A percentile compares a stretch with the other conserved stretches of the same genome.
phyloP scores from a whole-genome alignment of 2,329 filamentous ascomycete species.

The Ploettnerulaceae sp. region DNA sequence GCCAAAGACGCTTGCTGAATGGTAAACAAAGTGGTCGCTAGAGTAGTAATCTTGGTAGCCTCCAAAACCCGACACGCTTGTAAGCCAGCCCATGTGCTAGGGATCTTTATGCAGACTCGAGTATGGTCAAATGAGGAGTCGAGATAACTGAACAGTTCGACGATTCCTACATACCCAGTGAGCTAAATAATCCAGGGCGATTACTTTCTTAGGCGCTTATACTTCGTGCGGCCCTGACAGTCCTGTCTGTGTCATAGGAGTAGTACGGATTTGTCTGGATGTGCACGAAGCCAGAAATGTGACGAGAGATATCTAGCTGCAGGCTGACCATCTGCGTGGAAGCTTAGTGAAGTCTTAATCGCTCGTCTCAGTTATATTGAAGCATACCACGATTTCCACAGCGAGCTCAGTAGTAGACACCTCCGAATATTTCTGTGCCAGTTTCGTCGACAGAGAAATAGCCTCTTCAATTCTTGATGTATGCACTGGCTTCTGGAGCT shows the following conservation, averaged over 20 bases:
- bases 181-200: too few species aligned
- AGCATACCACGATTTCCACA: slow-evolving; percentile 49
- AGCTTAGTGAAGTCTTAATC: background rate
- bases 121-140: slow-evolving; percentile 40
- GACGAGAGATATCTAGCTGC: slow-evolving; percentile 45
- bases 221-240: slow-evolving; percentile 48
- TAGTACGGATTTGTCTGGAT: slow-evolving; percentile 57
- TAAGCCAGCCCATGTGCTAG: slow-evolving; percentile 58
- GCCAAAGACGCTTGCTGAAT: slow-evolving; percentile 56
- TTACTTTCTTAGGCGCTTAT: slow-evolving; percentile 6
- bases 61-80: slow-evolving; percentile 53
- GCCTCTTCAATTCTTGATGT: slow-evolving; percentile 37
- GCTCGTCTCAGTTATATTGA: background rate
- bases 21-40: slow-evolving; percentile 60
- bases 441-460: slow-evolving; percentile 33
- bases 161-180: slow-evolving; percentile 40
- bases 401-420: slow-evolving; percentile 44
- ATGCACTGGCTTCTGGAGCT: slow-evolving; percentile 42
- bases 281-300: slow-evolving; percentile 49
- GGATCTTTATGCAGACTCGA: slow-evolving; percentile 59
- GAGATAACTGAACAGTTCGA: slow-evolving; percentile 43
- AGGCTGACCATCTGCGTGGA: slow-evolving; percentile 57
- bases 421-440: slow-evolving; percentile 33
- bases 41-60: slow-evolving; percentile 48
- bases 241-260: slow-evolving; percentile 46